Evolutionary conservation across 1,284 basidiomycete genomes (phyloP), one percentile per base, ranked within the genome.

Genomic region (Leccinum fuscescens): DNA sequence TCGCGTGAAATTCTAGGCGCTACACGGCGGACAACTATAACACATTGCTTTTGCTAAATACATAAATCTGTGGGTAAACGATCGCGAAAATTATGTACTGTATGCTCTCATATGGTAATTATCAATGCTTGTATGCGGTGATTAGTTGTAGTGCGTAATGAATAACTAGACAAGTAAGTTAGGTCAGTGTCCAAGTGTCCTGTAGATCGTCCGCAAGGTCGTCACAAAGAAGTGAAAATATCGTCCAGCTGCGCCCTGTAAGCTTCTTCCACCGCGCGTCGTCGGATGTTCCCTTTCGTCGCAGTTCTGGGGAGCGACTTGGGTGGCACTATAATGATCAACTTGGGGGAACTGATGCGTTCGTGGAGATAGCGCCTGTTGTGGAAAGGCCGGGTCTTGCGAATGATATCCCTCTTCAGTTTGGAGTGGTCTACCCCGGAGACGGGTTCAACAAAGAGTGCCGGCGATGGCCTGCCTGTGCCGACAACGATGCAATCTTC

Each of bases 221-320:
- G 27, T 64, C 58, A 72, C 55, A 72, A 55, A 55, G 69, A 65
- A 61, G 62, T 74, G 65, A 82, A 86, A 31, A 85, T 76, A 57
- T 73, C 67, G 67, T 88, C 85, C n/a, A 89, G 76, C 51, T 80
- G 74, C 22, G 65, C 64, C 67, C 78, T 78, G 74, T 82, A 86
- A 8, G 74, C 64, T 48, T 85, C 83, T 71, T 89, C 86, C 29
- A 87, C 85, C 20, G 84, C 86, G 61, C 77, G 78, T 60, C 86
- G 81, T 52, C 88, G 79, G 64, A 89, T 84, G 66, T 89, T 89
- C 37, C 86, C 87, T 71, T 89, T 89, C 20, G 86, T 86, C 22
- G 79, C 81, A 0, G 86, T 89, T 59, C 86, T 78, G 37, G 86
- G 86, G 52, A 89, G 77, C 1, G 84, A 79, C 58, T 79, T 77